Percentiles rank a stretch among this genome's conserved stretches.
Conservation (phyloP, 495 filamentous ascomycete genomes). For the Physcia stellaris region DNA sequence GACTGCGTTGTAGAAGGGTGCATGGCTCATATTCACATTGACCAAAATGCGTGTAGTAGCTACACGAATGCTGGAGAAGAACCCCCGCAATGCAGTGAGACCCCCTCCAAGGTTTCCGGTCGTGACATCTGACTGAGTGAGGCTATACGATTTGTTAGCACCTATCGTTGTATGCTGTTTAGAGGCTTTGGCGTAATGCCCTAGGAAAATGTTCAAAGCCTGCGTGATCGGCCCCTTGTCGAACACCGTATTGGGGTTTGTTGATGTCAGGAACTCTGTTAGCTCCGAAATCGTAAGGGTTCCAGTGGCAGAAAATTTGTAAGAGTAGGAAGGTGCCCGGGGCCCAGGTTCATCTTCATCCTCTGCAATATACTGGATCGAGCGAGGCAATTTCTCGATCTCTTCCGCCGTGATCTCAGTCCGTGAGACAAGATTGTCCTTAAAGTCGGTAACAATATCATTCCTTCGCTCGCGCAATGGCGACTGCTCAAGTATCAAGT, state of each 20-base stretch:
- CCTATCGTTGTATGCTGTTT: conserved; percentile 13
- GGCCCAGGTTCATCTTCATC: conserved; percentile 26
- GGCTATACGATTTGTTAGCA: conserved; percentile 11
- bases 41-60: conserved; percentile 41
- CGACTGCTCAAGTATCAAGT: conserved; percentile 29
- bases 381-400: conserved; percentile 17
- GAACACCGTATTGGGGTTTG: conserved; percentile 27
- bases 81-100: conserved; percentile 45
- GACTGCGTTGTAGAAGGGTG: neutral
- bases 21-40: neutral
- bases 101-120: conserved; percentile 20
- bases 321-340: conserved; percentile 28
- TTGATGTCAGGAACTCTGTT: conserved; percentile 38
- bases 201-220: conserved; percentile 35
- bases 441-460: conserved; percentile 45
- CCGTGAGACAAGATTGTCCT: conserved; percentile 34
- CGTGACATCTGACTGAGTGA: neutral
- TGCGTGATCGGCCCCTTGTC: conserved; percentile 26
- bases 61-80: conserved; percentile 51
- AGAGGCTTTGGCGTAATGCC: conserved; percentile 18
- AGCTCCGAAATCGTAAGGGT: conserved; percentile 34
- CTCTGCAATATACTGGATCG: conserved; percentile 30
- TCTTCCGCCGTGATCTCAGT: conserved; percentile 21
- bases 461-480: conserved; percentile 18
- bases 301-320: conserved; percentile 29